These are phyloP conservation scores for Camellia oleifera DNA, from an alignment of 179 eudicot species.

Conservation along the genomic window DNA sequence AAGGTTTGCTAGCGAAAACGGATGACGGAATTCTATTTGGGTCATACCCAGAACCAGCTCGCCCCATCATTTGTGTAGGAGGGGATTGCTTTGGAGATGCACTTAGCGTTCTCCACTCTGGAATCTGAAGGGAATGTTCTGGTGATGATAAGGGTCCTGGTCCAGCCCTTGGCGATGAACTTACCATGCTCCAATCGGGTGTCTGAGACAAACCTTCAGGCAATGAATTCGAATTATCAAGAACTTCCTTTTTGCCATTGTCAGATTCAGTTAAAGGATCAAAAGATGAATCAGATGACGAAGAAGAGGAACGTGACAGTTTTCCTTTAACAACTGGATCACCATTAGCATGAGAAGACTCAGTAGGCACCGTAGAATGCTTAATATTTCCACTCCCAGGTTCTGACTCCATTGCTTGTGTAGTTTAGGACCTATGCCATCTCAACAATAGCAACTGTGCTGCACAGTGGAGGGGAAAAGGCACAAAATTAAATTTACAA, in stretches of 20 bases:
- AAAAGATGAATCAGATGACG: constrained; percentile 21
- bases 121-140: constrained; percentile 6
- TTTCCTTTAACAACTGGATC: constrained; percentile 12
- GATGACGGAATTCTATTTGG: constrained; percentile 63
- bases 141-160: neutral
- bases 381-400: constrained; percentile 18
- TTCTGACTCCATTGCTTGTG: constrained; percentile 23
- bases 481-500: neutral
- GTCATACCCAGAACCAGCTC: constrained; percentile 32
- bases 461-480: constrained; percentile 14
- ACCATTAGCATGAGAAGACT: neutral
- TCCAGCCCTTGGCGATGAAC: constrained; percentile 9
- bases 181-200: constrained; percentile 17
- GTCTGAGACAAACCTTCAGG: constrained; percentile 9
- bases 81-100: constrained; percentile 36
- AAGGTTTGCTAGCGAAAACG: constrained; percentile 51
- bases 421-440: constrained; percentile 15
- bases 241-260: constrained; percentile 8
- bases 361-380: neutral
- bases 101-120: constrained; percentile 7
- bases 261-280: constrained; percentile 20
- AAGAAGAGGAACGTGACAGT: constrained; percentile 11
- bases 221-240: neutral
- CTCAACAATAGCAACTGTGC: neutral
- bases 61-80: constrained; percentile 56